phyloP scores from a whole-genome alignment of 1,284 basidiomycete species.

The Cryptococcus sp. region DNA sequence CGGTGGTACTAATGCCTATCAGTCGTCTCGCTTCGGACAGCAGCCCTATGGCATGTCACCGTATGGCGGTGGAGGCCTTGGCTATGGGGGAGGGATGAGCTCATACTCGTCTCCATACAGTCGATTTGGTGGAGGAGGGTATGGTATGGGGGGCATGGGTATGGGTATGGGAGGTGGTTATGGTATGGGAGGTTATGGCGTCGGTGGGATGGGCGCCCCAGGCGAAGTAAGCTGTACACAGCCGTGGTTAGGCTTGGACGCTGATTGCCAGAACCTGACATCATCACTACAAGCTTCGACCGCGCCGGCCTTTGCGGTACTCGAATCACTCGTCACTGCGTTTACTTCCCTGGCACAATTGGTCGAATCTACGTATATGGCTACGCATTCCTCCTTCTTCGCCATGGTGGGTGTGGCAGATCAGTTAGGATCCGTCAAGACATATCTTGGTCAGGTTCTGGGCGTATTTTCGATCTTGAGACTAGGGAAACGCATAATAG shows the following conservation, averaged over 20 bases:
- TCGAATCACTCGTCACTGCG: slow-evolving; percentile 92
- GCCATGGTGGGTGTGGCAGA: slow-evolving; percentile 98
- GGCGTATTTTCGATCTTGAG: slow-evolving; percentile 84
- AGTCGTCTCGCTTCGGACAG: slow-evolving; percentile 6
- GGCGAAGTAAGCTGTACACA: slow-evolving; percentile 44
- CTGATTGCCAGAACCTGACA: slow-evolving; percentile 61
- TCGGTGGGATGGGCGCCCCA: slow-evolving; percentile 50
- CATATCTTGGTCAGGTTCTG: slow-evolving; percentile 88
- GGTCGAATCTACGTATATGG: slow-evolving; percentile 97
- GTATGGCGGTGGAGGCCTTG: slow-evolving; percentile 11
- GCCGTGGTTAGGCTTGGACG: neutral
- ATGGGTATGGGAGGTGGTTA: slow-evolving; percentile 14
- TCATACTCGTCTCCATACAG: neutral
- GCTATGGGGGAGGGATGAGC: neutral
- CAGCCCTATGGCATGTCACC: slow-evolving; percentile 12
- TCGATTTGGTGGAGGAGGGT: slow-evolving; percentile 7
- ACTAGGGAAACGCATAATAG: slow-evolving; percentile 54
- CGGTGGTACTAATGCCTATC: neutral
- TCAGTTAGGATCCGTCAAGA: slow-evolving; percentile 85
- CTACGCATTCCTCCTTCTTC: slow-evolving; percentile 96
- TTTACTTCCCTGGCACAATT: slow-evolving; percentile 96
- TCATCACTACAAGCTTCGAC: slow-evolving; percentile 86
- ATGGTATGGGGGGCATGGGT: slow-evolving; percentile 4
- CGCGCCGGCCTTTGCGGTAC: slow-evolving; percentile 84
- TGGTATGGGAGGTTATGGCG: slow-evolving; percentile 54